These are phyloP conservation scores for Pichia kudriavzevii DNA, from an alignment of 1,139 yeast species.

Conservation along the genomic window DNA sequence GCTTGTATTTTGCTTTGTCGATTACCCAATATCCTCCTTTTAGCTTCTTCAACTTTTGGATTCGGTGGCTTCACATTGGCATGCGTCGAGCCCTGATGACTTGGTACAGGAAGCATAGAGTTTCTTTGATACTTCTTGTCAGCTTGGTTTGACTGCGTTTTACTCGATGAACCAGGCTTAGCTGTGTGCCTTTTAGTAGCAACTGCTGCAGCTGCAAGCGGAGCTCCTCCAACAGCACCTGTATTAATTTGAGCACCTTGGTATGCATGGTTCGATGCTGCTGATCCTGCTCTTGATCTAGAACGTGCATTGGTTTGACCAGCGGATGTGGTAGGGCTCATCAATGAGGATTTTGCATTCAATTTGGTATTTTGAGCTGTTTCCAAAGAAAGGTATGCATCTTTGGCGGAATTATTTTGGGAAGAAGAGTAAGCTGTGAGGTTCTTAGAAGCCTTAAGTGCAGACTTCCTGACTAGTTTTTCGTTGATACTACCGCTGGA, in stretches of 20 bases:
- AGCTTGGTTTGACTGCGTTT: conserved; percentile 1
- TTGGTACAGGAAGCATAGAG: neutral
- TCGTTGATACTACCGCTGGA: conserved; percentile 3
- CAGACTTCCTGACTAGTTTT: conserved; percentile 63
- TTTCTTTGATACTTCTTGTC: conserved; percentile 3
- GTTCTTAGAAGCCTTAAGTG: no score
- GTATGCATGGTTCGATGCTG: conserved; percentile 6
- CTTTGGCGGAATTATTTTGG: conserved; percentile 22
- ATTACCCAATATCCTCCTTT: conserved; percentile 12
- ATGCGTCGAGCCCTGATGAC: neutral
- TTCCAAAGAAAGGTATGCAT: conserved; percentile 58
- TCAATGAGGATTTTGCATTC: conserved; percentile 50
- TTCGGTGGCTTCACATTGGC: conserved; percentile 12
- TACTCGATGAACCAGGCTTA: conserved; percentile 4
- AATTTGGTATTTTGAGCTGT: conserved; percentile 74
- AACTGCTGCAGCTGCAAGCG: conserved; percentile 23
- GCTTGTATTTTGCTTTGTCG: conserved; percentile 30
- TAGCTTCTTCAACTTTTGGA: conserved; percentile 17
- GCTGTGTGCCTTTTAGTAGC: conserved; percentile 22
- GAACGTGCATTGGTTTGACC: conserved; percentile 8
- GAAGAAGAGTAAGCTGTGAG: no score
- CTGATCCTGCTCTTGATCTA: conserved; percentile 12
- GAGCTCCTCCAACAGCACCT: conserved; percentile 6
- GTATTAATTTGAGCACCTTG: no score
- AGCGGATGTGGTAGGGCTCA: conserved; percentile 1